Base-by-base conservation (phyloP, 2,329 filamentous ascomycete species). In the Fusarium sambucinum region DNA sequence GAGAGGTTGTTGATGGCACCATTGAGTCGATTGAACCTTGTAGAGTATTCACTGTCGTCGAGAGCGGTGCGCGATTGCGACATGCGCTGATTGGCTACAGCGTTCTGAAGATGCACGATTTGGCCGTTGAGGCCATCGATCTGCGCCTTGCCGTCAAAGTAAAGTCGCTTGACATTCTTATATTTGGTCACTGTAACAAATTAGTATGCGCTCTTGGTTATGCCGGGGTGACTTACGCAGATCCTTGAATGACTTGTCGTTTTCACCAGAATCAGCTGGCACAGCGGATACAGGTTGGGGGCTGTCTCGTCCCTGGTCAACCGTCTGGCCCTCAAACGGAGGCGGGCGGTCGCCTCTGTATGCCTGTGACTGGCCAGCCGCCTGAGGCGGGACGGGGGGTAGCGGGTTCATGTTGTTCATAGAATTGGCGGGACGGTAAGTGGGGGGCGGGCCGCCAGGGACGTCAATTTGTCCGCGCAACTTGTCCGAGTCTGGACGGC, bases 111-210 rank as follows among this genome's bases (percentile, higher is more conserved):
- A 74, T 96, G 92, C 78, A 97, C 95, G 25, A 98, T 92, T 79
- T 97, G 94, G 19, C 89, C 86, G 70, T 90, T 92, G 73, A 97
- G 91, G 74, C 92, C 89, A 75, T 97, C 94, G 55, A 98, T 95
- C 80, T 97, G 94, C 17, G 90, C 86, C 77, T 97, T 96, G 76
- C 95, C 94, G 69, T 98, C 96, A 78, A 98, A 98, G 78, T 97
- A 99, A 74, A 97, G 92, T 57, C 94, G 90, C 83, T 99, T 99
- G 59, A 99, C 95, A 77, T 97, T 97, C 78, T 96, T 96, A 78
- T 99, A 99, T 82, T 99, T 99, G 71, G 89, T 89, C 75, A 96
- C 94, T 97, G 68, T 53, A 75, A 23, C 80, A 44, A 6, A 66
- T 70, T 29, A 67, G 58, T 48, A 54, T 47, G 42, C 41, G 33